Evolutionary conservation across 108 stramenopile genomes (phyloP).

Genomic region (Cylindrotheca fusiformis): DNA sequence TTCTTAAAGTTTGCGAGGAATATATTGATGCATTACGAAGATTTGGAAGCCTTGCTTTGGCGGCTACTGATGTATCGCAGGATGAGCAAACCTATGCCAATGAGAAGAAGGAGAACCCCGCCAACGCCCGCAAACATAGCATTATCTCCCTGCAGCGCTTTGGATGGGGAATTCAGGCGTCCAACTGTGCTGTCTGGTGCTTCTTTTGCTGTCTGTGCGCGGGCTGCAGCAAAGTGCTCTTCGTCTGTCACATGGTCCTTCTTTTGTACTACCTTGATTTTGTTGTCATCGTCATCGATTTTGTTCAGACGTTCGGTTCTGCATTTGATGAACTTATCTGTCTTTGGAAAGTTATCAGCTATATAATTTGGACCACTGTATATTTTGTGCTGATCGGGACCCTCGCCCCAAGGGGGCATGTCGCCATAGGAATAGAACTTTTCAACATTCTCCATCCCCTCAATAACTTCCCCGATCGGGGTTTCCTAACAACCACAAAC

Average conservation of each 20-base stretch:
- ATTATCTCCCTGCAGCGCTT: not conserved
- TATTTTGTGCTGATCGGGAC: conserved; percentile 66
- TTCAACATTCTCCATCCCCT: conserved; percentile 53
- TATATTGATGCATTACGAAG: too few species aligned
- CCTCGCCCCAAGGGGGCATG: conserved; percentile 74
- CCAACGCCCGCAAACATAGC: too few species aligned
- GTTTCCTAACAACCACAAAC: conserved; percentile 88
- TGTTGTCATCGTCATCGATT: conserved; percentile 6
- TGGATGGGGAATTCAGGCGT: not conserved
- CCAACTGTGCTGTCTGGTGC: not conserved
- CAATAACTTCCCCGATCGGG: conserved; percentile 71
- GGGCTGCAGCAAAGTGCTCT: conserved; percentile 4
- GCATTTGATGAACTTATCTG: conserved; percentile 38
- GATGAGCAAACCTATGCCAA: not conserved
- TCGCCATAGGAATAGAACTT: conserved; percentile 80
- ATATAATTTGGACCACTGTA: conserved; percentile 58
- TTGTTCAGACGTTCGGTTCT: conserved; percentile 8
- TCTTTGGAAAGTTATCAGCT: conserved; percentile 58
- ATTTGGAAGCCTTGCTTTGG: not conserved
- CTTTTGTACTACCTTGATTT: not conserved
- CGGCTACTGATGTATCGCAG: not conserved
- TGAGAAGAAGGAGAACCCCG: not conserved
- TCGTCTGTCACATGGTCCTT: conserved; percentile 17
- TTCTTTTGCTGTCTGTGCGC: not conserved
- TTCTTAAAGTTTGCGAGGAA: too few species aligned